Evolutionary conservation across 176 grass and related monocot genomes (phyloP).

Genomic region (Panicum miliaceum): DNA sequence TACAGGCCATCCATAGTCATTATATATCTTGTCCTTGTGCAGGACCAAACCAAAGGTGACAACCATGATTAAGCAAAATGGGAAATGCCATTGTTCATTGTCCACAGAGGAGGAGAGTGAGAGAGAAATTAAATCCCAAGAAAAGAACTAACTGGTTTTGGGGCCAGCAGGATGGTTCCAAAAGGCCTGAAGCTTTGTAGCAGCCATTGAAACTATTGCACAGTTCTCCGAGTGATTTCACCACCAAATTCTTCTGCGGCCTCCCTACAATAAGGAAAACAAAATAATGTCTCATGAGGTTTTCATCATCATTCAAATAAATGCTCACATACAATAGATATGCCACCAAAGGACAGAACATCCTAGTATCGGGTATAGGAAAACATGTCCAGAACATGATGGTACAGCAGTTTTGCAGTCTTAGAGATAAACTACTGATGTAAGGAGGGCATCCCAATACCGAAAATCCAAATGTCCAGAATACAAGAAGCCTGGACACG

Average conservation of each 20-base stretch:
- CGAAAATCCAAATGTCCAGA: background rate
- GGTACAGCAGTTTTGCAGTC: background rate
- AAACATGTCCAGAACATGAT: background rate
- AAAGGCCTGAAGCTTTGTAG: constrained; percentile 78
- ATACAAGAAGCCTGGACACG: background rate
- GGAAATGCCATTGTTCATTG: background rate
- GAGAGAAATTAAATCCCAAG: background rate
- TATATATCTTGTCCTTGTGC: background rate
- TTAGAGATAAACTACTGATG: background rate
- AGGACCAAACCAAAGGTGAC: constrained; percentile 6
- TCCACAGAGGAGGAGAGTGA: background rate
- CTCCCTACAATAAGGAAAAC: constrained; percentile 29
- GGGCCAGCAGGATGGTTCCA: constrained; percentile 97
- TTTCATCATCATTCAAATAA: background rate
- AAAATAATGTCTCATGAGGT: background rate
- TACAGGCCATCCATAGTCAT: background rate
- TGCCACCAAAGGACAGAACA: background rate
- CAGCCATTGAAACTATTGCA: constrained; percentile 50
- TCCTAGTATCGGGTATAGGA: background rate
- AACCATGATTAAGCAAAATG: background rate
- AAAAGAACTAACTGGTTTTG: constrained; percentile 70
- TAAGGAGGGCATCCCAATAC: background rate
- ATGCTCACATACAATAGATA: background rate
- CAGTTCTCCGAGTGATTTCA: background rate
- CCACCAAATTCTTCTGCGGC: background rate